Evolutionary conservation across 2,329 filamentous ascomycete species (phyloP).

Genomic region (Fusarium palustre): DNA sequence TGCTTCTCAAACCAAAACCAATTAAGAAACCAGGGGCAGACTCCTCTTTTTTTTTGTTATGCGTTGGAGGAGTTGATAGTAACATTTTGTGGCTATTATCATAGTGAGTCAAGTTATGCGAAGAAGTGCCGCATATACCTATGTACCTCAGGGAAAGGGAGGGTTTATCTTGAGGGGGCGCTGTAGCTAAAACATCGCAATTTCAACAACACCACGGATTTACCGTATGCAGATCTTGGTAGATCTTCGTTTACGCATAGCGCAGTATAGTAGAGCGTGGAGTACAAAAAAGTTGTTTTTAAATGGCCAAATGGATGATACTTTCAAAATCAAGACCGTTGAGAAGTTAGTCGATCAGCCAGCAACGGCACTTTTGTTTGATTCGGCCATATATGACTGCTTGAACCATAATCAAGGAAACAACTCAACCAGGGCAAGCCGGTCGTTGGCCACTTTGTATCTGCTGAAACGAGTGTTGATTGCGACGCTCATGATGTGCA

Average conservation of each 20-base stretch:
- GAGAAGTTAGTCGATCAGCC: not conserved
- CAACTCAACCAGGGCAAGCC: not conserved
- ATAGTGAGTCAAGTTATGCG: not conserved
- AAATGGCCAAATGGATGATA: not conserved
- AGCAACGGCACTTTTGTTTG: not conserved
- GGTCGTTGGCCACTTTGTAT: not conserved
- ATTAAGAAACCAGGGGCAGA: slow-evolving; percentile 2
- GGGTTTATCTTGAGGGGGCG: not conserved
- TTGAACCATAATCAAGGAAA: not conserved
- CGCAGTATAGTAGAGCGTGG: too few species aligned
- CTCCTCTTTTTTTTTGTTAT: slow-evolving; percentile 31
- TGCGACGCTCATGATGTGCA: not conserved
- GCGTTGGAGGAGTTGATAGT: slow-evolving; percentile 1
- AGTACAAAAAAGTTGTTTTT: not conserved
- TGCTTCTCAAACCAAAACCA: slow-evolving; percentile 3
- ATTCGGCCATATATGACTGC: not conserved
- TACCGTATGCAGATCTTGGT: slow-evolving; percentile 26
- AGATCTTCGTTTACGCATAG: slow-evolving; percentile 25
- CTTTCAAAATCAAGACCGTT: slow-evolving; percentile 8
- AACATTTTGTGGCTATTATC: not conserved
- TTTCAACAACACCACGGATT: slow-evolving; percentile 6
- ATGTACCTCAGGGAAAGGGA: not conserved
- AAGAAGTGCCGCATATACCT: slow-evolving; percentile 27
- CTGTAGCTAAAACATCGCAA: slow-evolving; percentile 28
- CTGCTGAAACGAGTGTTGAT: slow-evolving; percentile 4